Percentiles rank a stretch among this genome's conserved stretches.
These are phyloP conservation scores for Penicillium sp. DNA, from an alignment of 2,329 filamentous ascomycete genomes.

Conservation along the genomic window DNA sequence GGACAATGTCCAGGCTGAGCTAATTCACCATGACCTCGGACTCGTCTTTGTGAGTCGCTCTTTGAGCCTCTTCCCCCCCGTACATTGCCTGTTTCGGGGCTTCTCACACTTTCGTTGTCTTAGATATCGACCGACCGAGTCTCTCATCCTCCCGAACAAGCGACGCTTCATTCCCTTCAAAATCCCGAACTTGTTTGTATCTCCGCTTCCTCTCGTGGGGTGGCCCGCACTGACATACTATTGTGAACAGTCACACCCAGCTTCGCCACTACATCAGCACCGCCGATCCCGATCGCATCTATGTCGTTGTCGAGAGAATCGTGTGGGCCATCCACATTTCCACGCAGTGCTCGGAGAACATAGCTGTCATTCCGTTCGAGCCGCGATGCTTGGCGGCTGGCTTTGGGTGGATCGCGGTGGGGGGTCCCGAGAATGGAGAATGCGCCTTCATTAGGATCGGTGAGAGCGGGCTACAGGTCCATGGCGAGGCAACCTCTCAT, in stretches of 20 bases:
- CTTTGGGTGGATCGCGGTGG: slow-evolving; percentile 85
- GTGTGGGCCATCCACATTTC: slow-evolving; percentile 69
- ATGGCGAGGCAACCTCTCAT: slow-evolving; percentile 38
- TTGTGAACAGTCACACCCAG: slow-evolving; percentile 41
- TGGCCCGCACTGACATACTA: slow-evolving; percentile 8
- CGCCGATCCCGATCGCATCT: slow-evolving; percentile 72
- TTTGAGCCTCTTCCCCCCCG: slow-evolving; percentile 24
- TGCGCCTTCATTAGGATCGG: slow-evolving; percentile 74
- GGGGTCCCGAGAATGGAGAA: slow-evolving; percentile 78
- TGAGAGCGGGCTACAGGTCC: slow-evolving; percentile 37
- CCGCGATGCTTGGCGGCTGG: slow-evolving; percentile 85
- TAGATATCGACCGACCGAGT: slow-evolving; percentile 66
- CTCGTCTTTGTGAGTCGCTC: slow-evolving; percentile 30
- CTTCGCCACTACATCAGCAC: slow-evolving; percentile 86
- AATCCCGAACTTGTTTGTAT: slow-evolving; percentile 63
- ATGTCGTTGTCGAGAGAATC: slow-evolving; percentile 77
- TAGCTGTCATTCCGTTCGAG: slow-evolving; percentile 67
- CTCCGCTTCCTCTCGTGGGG: slow-evolving; percentile 14
- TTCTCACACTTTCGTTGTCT: slow-evolving; percentile 10
- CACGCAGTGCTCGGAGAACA: slow-evolving; percentile 68
- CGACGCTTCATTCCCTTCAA: slow-evolving; percentile 67
- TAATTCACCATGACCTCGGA: slow-evolving; percentile 44
- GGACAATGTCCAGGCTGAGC: slow-evolving; percentile 36
- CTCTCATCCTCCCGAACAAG: slow-evolving; percentile 59
- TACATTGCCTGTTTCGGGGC: background rate